Evolutionary conservation across 2,329 filamentous ascomycete genomes (phyloP).

Genomic region (Monilinia vaccinii-corymbosi): DNA sequence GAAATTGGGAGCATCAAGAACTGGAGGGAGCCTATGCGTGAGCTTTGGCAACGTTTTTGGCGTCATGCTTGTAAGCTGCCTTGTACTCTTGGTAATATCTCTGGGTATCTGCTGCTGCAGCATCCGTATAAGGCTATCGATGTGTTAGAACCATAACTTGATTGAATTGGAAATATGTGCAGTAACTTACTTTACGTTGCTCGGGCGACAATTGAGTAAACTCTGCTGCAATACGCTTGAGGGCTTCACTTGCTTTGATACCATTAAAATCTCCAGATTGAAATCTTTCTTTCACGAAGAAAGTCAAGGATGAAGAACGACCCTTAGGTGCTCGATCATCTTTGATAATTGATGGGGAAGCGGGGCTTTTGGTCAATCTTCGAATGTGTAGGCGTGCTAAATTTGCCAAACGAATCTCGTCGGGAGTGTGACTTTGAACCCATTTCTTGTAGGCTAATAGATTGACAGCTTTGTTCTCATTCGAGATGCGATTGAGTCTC

Average conservation of each 20-base stretch:
- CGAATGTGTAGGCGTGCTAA: conserved; percentile 36
- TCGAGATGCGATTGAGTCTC: conserved; percentile 44
- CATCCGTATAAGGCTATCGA: conserved; percentile 19
- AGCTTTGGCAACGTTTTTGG: background rate
- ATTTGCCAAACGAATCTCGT: conserved; percentile 52
- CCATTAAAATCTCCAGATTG: conserved; percentile 41
- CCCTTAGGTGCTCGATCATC: conserved; percentile 46
- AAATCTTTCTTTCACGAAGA: conserved; percentile 38
- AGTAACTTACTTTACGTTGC: conserved; percentile 35
- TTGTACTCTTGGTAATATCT: conserved; percentile 20
- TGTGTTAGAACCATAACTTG: background rate
- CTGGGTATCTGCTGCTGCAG: conserved; percentile 17
- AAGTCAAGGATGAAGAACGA: conserved; percentile 31
- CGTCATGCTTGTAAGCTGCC: conserved; percentile 6
- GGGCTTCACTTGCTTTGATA: conserved; percentile 33
- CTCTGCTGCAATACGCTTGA: conserved; percentile 36
- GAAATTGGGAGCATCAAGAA: background rate
- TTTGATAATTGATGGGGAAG: conserved; percentile 29
- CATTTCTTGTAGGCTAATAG: conserved; percentile 40
- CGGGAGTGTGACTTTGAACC: conserved; percentile 44
- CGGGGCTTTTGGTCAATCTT: conserved; percentile 8
- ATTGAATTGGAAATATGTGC: background rate
- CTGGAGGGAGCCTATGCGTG: background rate
- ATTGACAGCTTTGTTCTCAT: conserved; percentile 37
- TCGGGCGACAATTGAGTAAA: conserved; percentile 37